Base-by-base conservation (phyloP, 352 stramenopile genomes). In the Globisporangium paroecandrum region DNA sequence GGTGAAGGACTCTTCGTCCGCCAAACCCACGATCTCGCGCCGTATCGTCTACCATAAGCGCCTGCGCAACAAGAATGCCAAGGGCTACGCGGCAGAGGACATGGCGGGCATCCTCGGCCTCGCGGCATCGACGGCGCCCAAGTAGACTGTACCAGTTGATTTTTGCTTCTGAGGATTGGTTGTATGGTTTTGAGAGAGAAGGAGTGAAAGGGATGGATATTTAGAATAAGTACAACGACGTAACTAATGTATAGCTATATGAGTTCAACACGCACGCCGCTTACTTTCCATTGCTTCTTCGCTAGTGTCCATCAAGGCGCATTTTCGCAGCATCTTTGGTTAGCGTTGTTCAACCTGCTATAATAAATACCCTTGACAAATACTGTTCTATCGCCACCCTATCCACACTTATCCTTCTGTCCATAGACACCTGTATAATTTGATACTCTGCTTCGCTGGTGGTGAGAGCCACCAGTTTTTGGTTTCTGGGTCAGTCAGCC, bases 71-170 rank as follows among this genome's bases (percentile, higher is more conserved):
- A 97, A 97, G 78, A 89, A 96, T 71, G 89, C 88, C 64, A 90
- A 89, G 68, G 79, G 70, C 34, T 97, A 96, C 76, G 81, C 79
- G n/a, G 80, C 85, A 3, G 75, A 67, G 24, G 90, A 95, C 63
- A 94, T 97, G 84, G 81, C 87, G 32, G 89, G 87, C 46, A 96
- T 97, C 58, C 67, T 97, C 46, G 89, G 89, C 13, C 81, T 91
- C 41, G 84, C 87, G 0, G 86, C 86, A 29, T 85, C 76, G 3
- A 74, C 24, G 1, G 51, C 38, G 34, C 47, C 38, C 27, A 47
- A 56, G 34, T 47, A 43, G 36, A 54, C 20, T 51, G 27, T 25
- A 9, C 10, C 32, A 7, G 29, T 32, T 47, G 54, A 18, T n/a
- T 22, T 29, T 47, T 61, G 56, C 15, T 46, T 47, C 18, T n/a